A percentile compares a stretch with the other conserved stretches of the same genome.
phyloP scores from a whole-genome alignment of 208 protist genomes.

The Balamuthia mandrillaris region DNA sequence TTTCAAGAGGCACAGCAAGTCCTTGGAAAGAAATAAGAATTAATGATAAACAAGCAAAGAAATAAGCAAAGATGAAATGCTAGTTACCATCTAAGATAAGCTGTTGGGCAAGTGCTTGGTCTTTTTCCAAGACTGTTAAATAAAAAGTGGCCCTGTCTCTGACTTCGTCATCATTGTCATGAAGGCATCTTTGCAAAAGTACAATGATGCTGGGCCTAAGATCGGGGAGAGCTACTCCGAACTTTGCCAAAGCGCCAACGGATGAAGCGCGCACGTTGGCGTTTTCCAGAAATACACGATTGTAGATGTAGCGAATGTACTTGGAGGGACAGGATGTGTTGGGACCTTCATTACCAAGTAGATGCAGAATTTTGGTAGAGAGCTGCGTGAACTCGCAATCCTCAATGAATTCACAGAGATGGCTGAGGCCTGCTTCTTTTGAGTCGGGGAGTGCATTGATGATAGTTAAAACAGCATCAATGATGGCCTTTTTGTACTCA shows the following conservation, averaged over 20 bases:
- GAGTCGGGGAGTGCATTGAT: slow-evolving; percentile 82
- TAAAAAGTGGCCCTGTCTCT: slow-evolving; percentile 93
- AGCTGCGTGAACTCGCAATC: slow-evolving; percentile 96
- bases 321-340: slow-evolving; percentile 75
- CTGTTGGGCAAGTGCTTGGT: slow-evolving; percentile 62
- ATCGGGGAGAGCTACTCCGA: slow-evolving; percentile 83
- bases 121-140: slow-evolving; percentile 78
- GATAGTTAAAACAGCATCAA: slow-evolving; percentile 91
- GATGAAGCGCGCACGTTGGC: slow-evolving; percentile 89
- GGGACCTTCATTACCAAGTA: slow-evolving; percentile 94
- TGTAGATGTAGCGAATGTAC: slow-evolving; percentile 96
- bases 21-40: neutral
- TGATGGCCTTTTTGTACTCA: slow-evolving; percentile 90
- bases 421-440: slow-evolving; percentile 80
- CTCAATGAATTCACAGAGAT: slow-evolving; percentile 98
- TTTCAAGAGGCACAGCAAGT: slow-evolving; percentile 32
- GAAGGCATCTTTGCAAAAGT: slow-evolving; percentile 83
- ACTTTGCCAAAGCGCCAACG: slow-evolving; percentile 93
- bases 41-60: neutral
- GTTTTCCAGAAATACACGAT: slow-evolving; percentile 88
- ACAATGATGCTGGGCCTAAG: slow-evolving; percentile 82
- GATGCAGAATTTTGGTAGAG: slow-evolving; percentile 88
- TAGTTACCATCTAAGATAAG: neutral
- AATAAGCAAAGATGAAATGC: neutral
- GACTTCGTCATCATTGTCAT: slow-evolving; percentile 97